Evolutionary conservation across 257 asterid genomes (phyloP), one percentile per base, ranked within the genome.

Genomic region (Solanum appendiculatum): DNA sequence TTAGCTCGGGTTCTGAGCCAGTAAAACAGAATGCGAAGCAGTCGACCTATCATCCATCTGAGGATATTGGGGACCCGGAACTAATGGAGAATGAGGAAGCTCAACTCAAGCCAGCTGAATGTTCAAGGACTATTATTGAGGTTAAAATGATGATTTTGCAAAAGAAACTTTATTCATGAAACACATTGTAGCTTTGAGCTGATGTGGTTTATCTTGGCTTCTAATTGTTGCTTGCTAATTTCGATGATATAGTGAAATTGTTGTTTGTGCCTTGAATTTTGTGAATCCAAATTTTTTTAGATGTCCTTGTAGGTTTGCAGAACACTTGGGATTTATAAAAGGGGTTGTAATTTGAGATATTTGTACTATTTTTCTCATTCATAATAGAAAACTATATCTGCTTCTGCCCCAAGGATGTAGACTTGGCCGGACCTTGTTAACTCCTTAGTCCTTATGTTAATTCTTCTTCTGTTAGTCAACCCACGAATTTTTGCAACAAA

Each of bases 11-110:
- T 86, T 94, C 94, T 10, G 99, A 94, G 78, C 94, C 95, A 7
- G 90, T 93, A 83, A 93, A 93, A 91, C 98, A 86, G 89, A 94
- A 93, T 86, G 93, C 93, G 9, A 96, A 95, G 96, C 96, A 98
- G 54, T 97, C 93, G 94, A 94, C 95, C 89, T 97, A 96, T 90
- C 99, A 97, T 91, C 99, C 99, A 10, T 97, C 86, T 83, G 99
- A 97, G 94, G 99, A 97, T 15, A 91, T 97, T 92, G 88, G 91
- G 51, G 97, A 95, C 21, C 86, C 95, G 39, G 94, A 90, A 74
- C 73, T 93, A 84, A n/a, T 91, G 90, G 95, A 80, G 86, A 87
- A 88, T 73, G 96, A 90, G 64, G 96, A 93, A 74, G 94, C 95
- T 63, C 89, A 84, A 29, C 98, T 95, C 83, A 90, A 93, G 51